Conservation (phyloP, 2,329 filamentous ascomycete species). For the Fusarium hainanense region DNA sequence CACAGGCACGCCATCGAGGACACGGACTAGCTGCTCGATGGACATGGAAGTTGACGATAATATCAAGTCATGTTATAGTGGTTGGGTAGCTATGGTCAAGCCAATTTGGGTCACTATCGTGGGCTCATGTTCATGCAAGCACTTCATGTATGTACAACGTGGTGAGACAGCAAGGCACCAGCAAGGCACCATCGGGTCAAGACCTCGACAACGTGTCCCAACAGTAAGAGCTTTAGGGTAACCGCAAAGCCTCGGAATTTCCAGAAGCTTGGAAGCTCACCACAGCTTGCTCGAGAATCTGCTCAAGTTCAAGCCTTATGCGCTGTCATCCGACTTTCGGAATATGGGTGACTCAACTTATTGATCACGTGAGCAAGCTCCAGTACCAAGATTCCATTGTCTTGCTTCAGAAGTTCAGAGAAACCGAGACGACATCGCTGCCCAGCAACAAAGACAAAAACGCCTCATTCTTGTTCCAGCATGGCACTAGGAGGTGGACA, state of each 20-base stretch:
- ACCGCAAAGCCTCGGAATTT: neutral
- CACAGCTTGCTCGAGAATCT: neutral
- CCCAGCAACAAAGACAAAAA: constrained; percentile 5
- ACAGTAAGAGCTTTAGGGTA: neutral
- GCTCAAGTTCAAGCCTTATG: neutral
- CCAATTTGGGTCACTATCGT: neutral
- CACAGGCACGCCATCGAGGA: constrained; percentile 23
- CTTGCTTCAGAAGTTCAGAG: neutral
- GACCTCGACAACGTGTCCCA: neutral
- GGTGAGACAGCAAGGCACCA: neutral
- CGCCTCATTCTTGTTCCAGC: constrained; percentile 1
- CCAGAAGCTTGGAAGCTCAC: neutral
- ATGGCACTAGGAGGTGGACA: neutral
- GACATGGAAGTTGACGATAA: neutral
- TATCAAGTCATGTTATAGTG: neutral
- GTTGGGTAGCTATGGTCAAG: neutral
- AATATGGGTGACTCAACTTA: neutral
- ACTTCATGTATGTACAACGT: constrained; percentile 5
- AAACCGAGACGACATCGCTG: constrained; percentile 6
- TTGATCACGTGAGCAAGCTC: constrained; percentile 1
- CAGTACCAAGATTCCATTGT: neutral
- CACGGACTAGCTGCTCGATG: constrained; percentile 8
- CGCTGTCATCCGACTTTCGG: neutral
- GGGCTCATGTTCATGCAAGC: constrained; percentile 9
- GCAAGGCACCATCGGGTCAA: neutral